These are phyloP conservation scores for Candida silvicultrix DNA, from an alignment of 805 yeast species.

Conservation along the genomic window DNA sequence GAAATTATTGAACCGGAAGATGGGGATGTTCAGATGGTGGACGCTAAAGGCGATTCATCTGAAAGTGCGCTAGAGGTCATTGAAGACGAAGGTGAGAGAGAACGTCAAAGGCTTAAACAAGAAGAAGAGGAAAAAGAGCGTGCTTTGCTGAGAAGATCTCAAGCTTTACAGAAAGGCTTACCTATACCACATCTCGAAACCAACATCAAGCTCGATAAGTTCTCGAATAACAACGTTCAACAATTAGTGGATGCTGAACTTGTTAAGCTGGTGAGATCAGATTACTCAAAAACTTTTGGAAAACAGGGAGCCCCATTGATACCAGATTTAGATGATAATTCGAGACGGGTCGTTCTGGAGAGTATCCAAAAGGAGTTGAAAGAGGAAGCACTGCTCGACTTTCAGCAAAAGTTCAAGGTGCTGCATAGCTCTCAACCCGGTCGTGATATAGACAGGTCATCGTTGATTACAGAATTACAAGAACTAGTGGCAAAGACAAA, in stretches of 20 bases:
- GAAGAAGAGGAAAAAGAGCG: conserved; percentile 8
- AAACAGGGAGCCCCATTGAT: conserved; percentile 12
- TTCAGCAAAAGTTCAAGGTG: conserved; percentile 6
- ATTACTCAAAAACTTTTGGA: conserved; percentile 27
- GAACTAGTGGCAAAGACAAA: conserved; percentile 10
- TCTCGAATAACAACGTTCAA: neutral
- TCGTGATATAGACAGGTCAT: neutral
- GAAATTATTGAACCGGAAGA: conserved; percentile 33
- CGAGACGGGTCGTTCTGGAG: conserved; percentile 1
- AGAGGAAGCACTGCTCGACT: conserved; percentile 3
- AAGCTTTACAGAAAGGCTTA: conserved; percentile 39
- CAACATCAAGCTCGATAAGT: neutral
- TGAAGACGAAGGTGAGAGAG: conserved; percentile 18
- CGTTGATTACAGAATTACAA: conserved; percentile 6
- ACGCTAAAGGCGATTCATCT: conserved; percentile 5
- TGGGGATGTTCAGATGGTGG: conserved; percentile 14
- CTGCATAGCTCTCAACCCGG: conserved; percentile 1
- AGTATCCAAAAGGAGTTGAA: conserved; percentile 10
- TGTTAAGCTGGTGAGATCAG: conserved; percentile 33
- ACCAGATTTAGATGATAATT: conserved; percentile 15
- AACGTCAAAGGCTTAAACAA: conserved; percentile 9
- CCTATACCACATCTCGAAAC: conserved; percentile 30
- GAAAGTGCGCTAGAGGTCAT: neutral
- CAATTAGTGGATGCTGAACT: conserved; percentile 27
- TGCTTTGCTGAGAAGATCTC: conserved; percentile 35